phyloP scores from a whole-genome alignment of 1,284 basidiomycete species.

The Cystobasidium pallidum region DNA sequence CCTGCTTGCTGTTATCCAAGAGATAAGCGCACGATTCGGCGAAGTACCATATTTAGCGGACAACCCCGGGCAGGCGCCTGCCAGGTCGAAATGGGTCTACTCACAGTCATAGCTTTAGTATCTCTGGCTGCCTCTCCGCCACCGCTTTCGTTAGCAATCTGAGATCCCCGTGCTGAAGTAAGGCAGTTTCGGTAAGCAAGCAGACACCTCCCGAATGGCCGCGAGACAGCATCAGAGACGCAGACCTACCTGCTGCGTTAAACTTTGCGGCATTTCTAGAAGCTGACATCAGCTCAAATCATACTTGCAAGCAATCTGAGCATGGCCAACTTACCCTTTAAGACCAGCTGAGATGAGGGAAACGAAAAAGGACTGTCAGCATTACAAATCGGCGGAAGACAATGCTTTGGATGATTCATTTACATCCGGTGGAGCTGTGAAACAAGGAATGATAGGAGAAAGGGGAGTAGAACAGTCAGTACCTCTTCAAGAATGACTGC shows the following conservation, averaged over 20 bases:
- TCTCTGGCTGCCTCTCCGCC: constrained; percentile 38
- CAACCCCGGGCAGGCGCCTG: no score
- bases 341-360: constrained; percentile 8
- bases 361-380: no score
- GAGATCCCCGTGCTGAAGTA: constrained; percentile 20
- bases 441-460: no score
- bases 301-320: background rate
- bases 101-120: constrained; percentile 30
- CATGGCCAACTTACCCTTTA: constrained; percentile 16
- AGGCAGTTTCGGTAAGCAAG: background rate
- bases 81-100: no score
- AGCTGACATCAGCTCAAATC: background rate
- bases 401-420: no score
- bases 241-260: constrained; percentile 29
- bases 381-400: background rate
- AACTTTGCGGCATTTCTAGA: constrained; percentile 28
- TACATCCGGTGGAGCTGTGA: constrained; percentile 3
- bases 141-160: constrained; percentile 34
- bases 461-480: background rate
- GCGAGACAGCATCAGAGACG: background rate
- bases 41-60: no score
- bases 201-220: no score
- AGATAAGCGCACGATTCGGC: no score
- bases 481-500: no score
- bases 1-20: constrained; percentile 18